Evolutionary conservation across 208 protist genomes (phyloP).

Genomic region (Acanthamoeba divionensis): DNA sequence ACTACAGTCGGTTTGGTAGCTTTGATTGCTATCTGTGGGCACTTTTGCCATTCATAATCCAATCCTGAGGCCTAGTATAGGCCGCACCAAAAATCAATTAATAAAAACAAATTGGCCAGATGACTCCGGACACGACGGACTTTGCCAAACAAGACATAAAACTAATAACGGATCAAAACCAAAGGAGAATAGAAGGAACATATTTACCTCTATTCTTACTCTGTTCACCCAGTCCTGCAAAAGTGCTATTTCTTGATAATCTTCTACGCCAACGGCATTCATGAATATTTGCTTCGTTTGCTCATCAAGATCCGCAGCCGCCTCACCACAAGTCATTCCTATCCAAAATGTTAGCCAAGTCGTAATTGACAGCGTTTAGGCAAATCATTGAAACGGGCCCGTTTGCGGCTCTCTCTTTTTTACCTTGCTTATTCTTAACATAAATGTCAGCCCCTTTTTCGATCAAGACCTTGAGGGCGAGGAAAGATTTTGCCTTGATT

Average conservation of each 20-base stretch:
- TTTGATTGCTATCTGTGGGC: slow-evolving; percentile 24
- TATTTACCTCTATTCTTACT: not conserved
- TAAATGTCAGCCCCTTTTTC: slow-evolving; percentile 33
- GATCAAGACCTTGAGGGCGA: not conserved
- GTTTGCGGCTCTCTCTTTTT: too few species aligned
- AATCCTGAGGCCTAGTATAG: not conserved
- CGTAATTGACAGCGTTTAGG: too few species aligned
- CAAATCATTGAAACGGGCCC: too few species aligned
- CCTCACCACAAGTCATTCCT: slow-evolving; percentile 40
- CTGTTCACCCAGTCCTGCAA: slow-evolving; percentile 39
- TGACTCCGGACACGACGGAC: too few species aligned
- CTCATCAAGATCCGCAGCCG: slow-evolving; percentile 38
- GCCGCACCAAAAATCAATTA: not conserved
- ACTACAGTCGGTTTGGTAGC: slow-evolving; percentile 20
- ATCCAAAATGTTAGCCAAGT: too few species aligned
- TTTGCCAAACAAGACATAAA: too few species aligned
- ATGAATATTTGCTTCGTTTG: slow-evolving; percentile 52
- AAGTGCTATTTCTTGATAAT: slow-evolving; percentile 39
- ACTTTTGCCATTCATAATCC: slow-evolving; percentile 18
- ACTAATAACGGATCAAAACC: not conserved
- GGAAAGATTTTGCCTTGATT: slow-evolving; percentile 44
- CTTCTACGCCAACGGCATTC: slow-evolving; percentile 30
- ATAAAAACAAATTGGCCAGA: too few species aligned
- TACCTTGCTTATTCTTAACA: slow-evolving; percentile 41
- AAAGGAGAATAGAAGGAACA: not conserved